Conservation (phyloP, 768 basidiomycete species). For the Leccinum incarnatum region DNA sequence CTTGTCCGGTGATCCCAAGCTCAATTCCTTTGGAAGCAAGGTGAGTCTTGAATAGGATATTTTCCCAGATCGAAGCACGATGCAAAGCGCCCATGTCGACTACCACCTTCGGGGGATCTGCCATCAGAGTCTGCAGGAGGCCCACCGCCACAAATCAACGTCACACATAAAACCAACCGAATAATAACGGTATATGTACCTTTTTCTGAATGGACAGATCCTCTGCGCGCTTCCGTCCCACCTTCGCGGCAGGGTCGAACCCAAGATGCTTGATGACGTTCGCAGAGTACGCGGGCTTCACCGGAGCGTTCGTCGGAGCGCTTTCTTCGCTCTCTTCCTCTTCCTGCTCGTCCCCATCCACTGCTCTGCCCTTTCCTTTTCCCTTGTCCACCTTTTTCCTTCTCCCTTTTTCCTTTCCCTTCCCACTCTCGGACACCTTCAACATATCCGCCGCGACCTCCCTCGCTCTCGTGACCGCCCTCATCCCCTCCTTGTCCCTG, state of each 20-base stretch:
- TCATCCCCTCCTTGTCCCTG: conserved; percentile 68
- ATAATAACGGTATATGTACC: conserved; percentile 36
- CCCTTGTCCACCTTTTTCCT: conserved; percentile 19
- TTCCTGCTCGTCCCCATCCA: background rate
- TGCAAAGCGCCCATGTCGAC: conserved; percentile 76
- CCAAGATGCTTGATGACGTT: conserved; percentile 68
- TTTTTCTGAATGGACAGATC: conserved; percentile 51
- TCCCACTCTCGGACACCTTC: conserved; percentile 18
- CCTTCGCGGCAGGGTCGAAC: conserved; percentile 70
- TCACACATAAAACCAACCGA: background rate
- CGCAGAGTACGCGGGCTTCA: conserved; percentile 59
- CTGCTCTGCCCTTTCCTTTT: conserved; percentile 10
- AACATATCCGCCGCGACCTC: conserved; percentile 38
- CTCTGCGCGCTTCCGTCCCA: conserved; percentile 42
- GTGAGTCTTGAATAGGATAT: conserved; percentile 70
- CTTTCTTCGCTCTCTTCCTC: conserved; percentile 16
- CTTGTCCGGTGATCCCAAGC: conserved; percentile 39
- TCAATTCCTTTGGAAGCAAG: conserved; percentile 54
- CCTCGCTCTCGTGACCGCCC: conserved; percentile 57
- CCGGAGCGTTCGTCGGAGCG: conserved; percentile 14
- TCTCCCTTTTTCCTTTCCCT: conserved; percentile 19
- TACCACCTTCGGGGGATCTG: conserved; percentile 60
- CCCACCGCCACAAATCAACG: conserved; percentile 44
- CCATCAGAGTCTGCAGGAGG: conserved; percentile 73
- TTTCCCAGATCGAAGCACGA: conserved; percentile 83